Evolutionary conservation across 129 eudicot species (phyloP).

Genomic region (Flaveria sonorensis): DNA sequence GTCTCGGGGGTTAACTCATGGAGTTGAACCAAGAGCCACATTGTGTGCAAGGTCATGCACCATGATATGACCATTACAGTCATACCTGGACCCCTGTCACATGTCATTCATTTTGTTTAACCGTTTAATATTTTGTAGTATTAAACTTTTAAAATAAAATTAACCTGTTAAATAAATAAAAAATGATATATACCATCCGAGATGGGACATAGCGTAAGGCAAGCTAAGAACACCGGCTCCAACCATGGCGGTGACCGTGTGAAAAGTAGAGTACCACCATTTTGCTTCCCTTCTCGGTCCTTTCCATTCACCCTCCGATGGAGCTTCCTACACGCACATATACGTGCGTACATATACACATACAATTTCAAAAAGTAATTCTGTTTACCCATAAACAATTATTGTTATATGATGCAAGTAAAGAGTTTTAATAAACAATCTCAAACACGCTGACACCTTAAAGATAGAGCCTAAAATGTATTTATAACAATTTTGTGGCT

Average conservation of each 20-base stretch:
- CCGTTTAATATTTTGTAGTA: no score
- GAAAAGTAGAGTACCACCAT: slow-evolving; percentile 99
- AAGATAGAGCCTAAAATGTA: neutral
- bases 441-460: neutral
- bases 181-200: slow-evolving; percentile 62
- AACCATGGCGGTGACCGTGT: slow-evolving; percentile 98
- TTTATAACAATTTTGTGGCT: neutral
- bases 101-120: neutral
- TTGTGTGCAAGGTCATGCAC: slow-evolving; percentile 74
- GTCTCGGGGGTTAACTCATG: slow-evolving; percentile 71
- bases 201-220: slow-evolving; percentile 93
- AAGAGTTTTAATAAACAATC: neutral
- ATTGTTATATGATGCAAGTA: no score
- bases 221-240: slow-evolving; percentile 99
- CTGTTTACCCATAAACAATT: no score
- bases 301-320: slow-evolving; percentile 51
- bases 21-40: slow-evolving; percentile 85
- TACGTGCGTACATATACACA: neutral
- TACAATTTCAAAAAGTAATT: neutral
- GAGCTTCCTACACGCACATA: slow-evolving; percentile 57
- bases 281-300: slow-evolving; percentile 79
- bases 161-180: neutral
- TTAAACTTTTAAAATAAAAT: neutral
- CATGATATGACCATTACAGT: slow-evolving; percentile 72
- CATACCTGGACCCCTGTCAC: slow-evolving; percentile 82